These are phyloP conservation scores for Umbilicaria muhlenbergii DNA, from an alignment of 495 filamentous ascomycete species.

Conservation along the genomic window DNA sequence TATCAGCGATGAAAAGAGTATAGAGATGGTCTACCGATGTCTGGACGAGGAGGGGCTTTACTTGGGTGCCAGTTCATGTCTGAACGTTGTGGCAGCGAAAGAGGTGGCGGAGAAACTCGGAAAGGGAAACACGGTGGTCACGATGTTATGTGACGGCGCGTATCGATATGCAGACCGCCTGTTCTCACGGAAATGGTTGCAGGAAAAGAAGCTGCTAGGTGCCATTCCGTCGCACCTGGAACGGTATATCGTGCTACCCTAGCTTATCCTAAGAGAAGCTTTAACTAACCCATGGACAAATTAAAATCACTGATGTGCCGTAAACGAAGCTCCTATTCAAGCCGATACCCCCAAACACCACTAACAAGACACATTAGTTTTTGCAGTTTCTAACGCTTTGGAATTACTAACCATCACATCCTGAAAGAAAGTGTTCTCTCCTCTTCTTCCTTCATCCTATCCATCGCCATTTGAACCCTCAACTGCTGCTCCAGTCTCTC, in stretches of 20 bases:
- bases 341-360: too few species aligned
- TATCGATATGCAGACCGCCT: constrained; percentile 91
- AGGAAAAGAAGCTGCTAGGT: constrained; percentile 62
- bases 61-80: constrained; percentile 77
- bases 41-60: constrained; percentile 95
- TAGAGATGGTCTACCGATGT: constrained; percentile 96
- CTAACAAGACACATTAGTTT: too few species aligned
- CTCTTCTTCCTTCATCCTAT: too few species aligned
- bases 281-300: too few species aligned
- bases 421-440: too few species aligned
- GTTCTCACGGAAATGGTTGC: constrained; percentile 80
- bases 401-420: too few species aligned
- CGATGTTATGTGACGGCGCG: constrained; percentile 84
- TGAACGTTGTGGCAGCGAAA: constrained; percentile 92
- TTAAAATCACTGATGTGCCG: too few species aligned
- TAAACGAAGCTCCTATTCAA: too few species aligned
- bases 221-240: constrained; percentile 76
- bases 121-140: constrained; percentile 81
- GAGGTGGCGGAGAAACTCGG: constrained; percentile 86
- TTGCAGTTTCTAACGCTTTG: too few species aligned
- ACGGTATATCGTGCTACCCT: constrained; percentile 87
- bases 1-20: constrained; percentile 82
- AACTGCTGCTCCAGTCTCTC: too few species aligned
- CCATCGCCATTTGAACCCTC: too few species aligned
- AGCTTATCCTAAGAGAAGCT: constrained; percentile 5